phyloP scores from a whole-genome alignment of 768 basidiomycete genomes.

The Hydnomerulius pinastri region DNA sequence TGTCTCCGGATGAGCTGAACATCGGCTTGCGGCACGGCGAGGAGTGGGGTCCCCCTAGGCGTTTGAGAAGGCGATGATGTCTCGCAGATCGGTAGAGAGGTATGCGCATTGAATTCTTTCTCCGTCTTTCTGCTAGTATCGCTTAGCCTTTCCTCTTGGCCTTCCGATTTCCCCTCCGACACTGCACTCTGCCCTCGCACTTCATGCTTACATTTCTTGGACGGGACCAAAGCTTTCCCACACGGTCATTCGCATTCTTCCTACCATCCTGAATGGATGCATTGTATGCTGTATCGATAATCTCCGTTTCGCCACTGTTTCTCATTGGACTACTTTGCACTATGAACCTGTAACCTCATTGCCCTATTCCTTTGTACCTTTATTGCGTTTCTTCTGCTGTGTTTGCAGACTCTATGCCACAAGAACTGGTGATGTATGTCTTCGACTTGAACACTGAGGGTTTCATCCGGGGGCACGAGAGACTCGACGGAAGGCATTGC shows the following conservation, averaged over 20 bases:
- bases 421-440: too few relatives aligned
- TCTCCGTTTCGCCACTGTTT: not conserved
- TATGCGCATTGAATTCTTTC: not conserved
- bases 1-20: conserved; percentile 32
- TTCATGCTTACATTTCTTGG: not conserved
- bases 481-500: too few relatives aligned
- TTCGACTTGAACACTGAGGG: too few relatives aligned
- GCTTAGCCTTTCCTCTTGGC: not conserved
- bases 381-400: too few relatives aligned
- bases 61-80: conserved; percentile 10
- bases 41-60: conserved; percentile 8
- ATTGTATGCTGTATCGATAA: not conserved
- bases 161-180: not conserved
- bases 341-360: not conserved
- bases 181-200: not conserved
- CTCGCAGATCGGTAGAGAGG: not conserved
- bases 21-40: conserved; percentile 15
- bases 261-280: not conserved
- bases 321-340: not conserved
- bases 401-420: too few relatives aligned
- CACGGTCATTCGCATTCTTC: not conserved
- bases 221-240: not conserved
- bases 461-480: too few relatives aligned
- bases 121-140: not conserved
- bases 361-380: not conserved